phyloP scores from a whole-genome alignment of 139 green algal species.

The Chlorella vulgaris region DNA sequence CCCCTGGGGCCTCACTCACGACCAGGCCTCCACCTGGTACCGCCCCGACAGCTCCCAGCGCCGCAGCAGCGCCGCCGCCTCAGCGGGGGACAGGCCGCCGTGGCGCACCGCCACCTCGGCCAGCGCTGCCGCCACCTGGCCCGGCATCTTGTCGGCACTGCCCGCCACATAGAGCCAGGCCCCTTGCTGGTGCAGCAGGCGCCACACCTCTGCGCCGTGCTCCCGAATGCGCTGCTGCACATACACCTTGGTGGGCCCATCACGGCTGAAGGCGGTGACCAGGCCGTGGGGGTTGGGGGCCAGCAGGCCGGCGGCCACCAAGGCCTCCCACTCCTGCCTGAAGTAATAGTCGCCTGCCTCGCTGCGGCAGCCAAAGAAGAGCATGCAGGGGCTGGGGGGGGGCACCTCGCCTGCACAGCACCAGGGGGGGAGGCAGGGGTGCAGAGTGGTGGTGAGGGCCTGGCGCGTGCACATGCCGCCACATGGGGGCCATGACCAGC shows the following conservation, averaged over 20 bases:
- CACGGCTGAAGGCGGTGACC: slow-evolving; percentile 77
- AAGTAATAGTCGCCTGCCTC: slow-evolving; percentile 83
- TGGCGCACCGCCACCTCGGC: slow-evolving; percentile 60
- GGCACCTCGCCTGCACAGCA: neutral
- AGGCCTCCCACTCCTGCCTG: slow-evolving; percentile 66
- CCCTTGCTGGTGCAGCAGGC: slow-evolving; percentile 60
- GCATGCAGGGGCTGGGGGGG: slow-evolving; percentile 49
- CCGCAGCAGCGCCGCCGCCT: slow-evolving; percentile 62
- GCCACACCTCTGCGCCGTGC: slow-evolving; percentile 63
- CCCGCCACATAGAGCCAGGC: slow-evolving; percentile 78
- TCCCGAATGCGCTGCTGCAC: slow-evolving; percentile 80
- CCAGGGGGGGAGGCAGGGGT: neutral
- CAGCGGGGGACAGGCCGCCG: slow-evolving; percentile 55
- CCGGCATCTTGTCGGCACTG: slow-evolving; percentile 80
- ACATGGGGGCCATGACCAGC: neutral
- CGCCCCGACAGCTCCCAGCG: slow-evolving; percentile 67
- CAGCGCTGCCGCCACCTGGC: slow-evolving; percentile 70
- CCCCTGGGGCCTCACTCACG: slow-evolving; percentile 46
- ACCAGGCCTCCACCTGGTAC: slow-evolving; percentile 93
- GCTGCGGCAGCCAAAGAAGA: slow-evolving; percentile 92
- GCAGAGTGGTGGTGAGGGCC: neutral
- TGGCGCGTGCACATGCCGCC: neutral
- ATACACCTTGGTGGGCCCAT: slow-evolving; percentile 74
- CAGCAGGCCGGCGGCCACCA: slow-evolving; percentile 57
- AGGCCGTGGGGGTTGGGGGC: slow-evolving; percentile 50